These are phyloP conservation scores for Pythium aristosporum DNA, from an alignment of 352 stramenopile species.

Conservation along the genomic window DNA sequence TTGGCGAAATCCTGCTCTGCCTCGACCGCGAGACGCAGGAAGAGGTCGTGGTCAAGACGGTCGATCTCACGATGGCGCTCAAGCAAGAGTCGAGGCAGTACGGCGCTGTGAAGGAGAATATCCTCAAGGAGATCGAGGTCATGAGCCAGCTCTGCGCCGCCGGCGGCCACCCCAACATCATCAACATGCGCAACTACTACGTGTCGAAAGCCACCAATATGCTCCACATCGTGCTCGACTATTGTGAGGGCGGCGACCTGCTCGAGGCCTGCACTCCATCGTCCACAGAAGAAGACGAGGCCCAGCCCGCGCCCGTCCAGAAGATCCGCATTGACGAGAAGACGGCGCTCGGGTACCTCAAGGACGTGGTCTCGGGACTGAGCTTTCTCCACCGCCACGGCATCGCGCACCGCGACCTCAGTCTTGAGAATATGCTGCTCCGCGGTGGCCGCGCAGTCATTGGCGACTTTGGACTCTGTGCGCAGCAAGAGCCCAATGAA, in stretches of 20 bases:
- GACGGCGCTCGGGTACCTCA: constrained; percentile 53
- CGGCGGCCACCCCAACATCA: constrained; percentile 71
- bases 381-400: constrained; percentile 64
- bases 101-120: constrained; percentile 63
- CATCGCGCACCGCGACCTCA: constrained; percentile 93
- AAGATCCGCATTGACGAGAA: constrained; percentile 38
- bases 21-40: constrained; percentile 51
- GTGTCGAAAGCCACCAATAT: constrained; percentile 42
- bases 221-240: constrained; percentile 76
- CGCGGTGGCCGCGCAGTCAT: constrained; percentile 54
- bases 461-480: constrained; percentile 71
- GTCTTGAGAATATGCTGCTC: constrained; percentile 97
- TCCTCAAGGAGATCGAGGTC: constrained; percentile 69
- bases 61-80: constrained; percentile 56
- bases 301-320: constrained; percentile 7
- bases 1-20: constrained; percentile 70
- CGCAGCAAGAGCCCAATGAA: constrained; percentile 48
- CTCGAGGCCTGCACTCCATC: constrained; percentile 52
- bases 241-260: constrained; percentile 72
- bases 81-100: constrained; percentile 50
- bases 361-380: constrained; percentile 67
- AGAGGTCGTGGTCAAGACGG: constrained; percentile 69
- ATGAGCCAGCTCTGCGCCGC: constrained; percentile 46
- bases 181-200: constrained; percentile 69
- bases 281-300: constrained; percentile 6